Conservation (phyloP, 2,329 filamentous ascomycete genomes). For the Xylaria sp. region DNA sequence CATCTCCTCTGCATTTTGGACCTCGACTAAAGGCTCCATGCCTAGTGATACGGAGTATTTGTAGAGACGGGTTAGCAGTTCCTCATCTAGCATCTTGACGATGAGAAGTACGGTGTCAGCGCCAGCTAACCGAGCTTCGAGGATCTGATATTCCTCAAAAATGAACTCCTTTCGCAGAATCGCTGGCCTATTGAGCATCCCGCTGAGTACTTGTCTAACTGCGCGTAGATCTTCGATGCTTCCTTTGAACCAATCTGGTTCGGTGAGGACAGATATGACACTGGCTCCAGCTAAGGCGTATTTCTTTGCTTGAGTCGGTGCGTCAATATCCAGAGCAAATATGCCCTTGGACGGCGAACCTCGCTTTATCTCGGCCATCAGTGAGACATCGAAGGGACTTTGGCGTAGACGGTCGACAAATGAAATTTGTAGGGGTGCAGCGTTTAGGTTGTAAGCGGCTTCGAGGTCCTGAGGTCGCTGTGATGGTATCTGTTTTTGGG, state of each 20-base stretch:
- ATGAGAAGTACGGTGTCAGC: slow-evolving; percentile 96
- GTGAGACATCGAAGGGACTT: slow-evolving; percentile 85
- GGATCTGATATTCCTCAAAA: slow-evolving; percentile 97
- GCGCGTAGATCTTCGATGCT: slow-evolving; percentile 91
- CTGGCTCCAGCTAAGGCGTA: slow-evolving; percentile 96
- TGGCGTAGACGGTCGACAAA: slow-evolving; percentile 82
- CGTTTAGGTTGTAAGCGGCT: slow-evolving; percentile 83
- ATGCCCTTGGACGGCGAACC: slow-evolving; percentile 96
- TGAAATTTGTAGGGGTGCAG: slow-evolving; percentile 83
- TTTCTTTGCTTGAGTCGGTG: slow-evolving; percentile 86
- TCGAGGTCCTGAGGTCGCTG: slow-evolving; percentile 85
- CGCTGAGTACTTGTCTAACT: slow-evolving; percentile 87
- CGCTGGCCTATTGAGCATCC: slow-evolving; percentile 91
- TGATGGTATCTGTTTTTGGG: slow-evolving; percentile 86
- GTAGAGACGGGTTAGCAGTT: slow-evolving; percentile 80
- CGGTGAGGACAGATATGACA: slow-evolving; percentile 97
- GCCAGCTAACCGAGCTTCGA: slow-evolving; percentile 91
- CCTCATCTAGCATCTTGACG: slow-evolving; percentile 93
- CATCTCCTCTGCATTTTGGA: slow-evolving; percentile 96
- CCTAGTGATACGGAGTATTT: slow-evolving; percentile 87
- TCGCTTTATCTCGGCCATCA: slow-evolving; percentile 98
- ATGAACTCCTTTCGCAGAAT: slow-evolving; percentile 96
- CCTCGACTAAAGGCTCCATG: slow-evolving; percentile 98
- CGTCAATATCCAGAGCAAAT: slow-evolving; percentile 87
- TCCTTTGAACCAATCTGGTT: slow-evolving; percentile 99